Base-by-base conservation (phyloP, 2,329 filamentous ascomycete species). In the Penicillium sp. region DNA sequence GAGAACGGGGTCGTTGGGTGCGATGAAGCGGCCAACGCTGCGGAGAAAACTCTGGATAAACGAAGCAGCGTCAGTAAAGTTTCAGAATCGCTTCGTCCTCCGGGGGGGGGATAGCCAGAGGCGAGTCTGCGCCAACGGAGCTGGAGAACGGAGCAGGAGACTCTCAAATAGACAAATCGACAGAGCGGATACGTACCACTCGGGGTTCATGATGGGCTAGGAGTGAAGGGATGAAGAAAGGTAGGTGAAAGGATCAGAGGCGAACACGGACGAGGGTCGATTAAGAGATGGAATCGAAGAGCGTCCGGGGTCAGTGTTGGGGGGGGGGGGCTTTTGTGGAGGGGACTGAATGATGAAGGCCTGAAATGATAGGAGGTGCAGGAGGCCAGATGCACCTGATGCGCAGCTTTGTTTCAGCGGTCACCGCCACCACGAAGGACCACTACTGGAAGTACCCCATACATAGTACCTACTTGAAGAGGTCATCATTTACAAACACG, bases 161-260 rank as follows among this genome's bases (percentile, higher is more conserved):
- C 39, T 56, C 17, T 47, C 55, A 55, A 58, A 25, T 28, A 54
- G 48, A 58, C 47, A 42, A 43, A 55, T 42, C 49, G n/a, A 54
- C 39, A 58, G 45, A 28, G 35, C 49, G 49, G 51, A 55, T 55
- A 74, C 79, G 72, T 74, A 81, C 79, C 71, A 81, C 79, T 81
- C 79, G 65, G 79, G 79, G 71, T 81, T 81, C 79, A 81, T 81
- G 70, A 69, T 79, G 78, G 67, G 64, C 50, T 51, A 52, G 53
- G 43, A 59, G 54, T 59, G 60, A 54, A 17, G 51, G 41, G 34
- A 51, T 34, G 15, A 31, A 35, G 45, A 49, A 57, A 38, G 15
- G 39, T 48, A 51, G 14, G 48, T 51, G 54, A 49, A 53, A 57
- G 50, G 28, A 55, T 55, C 57, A 55, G 57, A 39, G 55, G 50